Evolutionary conservation across 306 rosid genomes (phyloP), one percentile per base, ranked within the genome.

Genomic region (Cucurbita pepo): DNA sequence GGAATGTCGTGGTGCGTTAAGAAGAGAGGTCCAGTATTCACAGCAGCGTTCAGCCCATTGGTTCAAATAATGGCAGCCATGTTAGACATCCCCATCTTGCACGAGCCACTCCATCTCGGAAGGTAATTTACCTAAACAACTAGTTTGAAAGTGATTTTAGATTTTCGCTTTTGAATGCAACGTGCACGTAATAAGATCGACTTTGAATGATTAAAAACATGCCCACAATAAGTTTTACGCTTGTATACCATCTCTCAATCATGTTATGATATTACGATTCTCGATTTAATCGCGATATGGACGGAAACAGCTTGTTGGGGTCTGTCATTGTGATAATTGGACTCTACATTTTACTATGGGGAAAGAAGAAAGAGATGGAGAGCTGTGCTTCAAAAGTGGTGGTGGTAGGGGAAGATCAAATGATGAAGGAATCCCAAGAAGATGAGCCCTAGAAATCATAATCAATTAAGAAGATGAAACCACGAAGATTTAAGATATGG

Each of bases 1-100:
- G 96, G 93, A 10, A 88, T 93, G 97, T 87, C 98, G 73, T 93
- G 98, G 98, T 90, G 97, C 77, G 97, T 93, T 10, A 90, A 88
- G 79, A 90, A 93, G 78, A 86, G 96, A 77, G 98, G 98, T 25
- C 97, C 98, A 15, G 91, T 93, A 6, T 87, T 90, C 77, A 93
- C 98, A 2, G 91, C 98, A 56, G 96, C 98, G 44, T 88, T 93
- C 64, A 93, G 97, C 55, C 98, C 98, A 45, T 81, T 93, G 4
- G 93, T 93, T 80, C 98, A 93, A 75, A 83, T 90, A 44, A 81
- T 90, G 85, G 89, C 96, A 5, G 98, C 89, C 79, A 76, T 84
- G 85, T 77, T 93, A 14, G 90, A 88, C 51, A 81, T 93, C 71
- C 98, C 98, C 43, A 13, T 90, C 77, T 79, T 93, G 77, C 96